Percentiles rank a stretch among this genome's conserved stretches.
These are phyloP conservation scores for Immersiella caudata DNA, from an alignment of 495 filamentous ascomycete species.

Conservation along the genomic window DNA sequence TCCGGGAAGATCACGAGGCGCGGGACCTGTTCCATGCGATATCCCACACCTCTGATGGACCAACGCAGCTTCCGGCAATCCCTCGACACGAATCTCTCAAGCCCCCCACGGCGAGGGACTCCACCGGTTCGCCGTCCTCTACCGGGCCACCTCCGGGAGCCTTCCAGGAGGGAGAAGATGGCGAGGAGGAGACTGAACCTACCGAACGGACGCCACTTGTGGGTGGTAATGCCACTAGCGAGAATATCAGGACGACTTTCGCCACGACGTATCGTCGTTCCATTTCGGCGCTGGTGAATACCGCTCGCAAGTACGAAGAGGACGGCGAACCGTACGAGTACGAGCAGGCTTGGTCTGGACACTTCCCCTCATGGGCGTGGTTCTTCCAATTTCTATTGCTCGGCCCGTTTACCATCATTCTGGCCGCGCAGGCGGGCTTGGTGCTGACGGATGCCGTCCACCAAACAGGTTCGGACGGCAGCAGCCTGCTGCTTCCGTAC, in stretches of 20 bases:
- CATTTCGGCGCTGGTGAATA: slow-evolving; percentile 45
- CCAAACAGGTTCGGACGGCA: slow-evolving; percentile 83
- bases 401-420: slow-evolving; percentile 72
- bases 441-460: slow-evolving; percentile 70
- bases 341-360: slow-evolving; percentile 84
- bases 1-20: slow-evolving; percentile 51
- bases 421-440: slow-evolving; percentile 74
- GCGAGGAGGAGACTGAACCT: slow-evolving; percentile 57
- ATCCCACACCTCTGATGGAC: slow-evolving; percentile 36
- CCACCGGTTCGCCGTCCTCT: slow-evolving; percentile 17
- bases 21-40: slow-evolving; percentile 38
- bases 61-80: slow-evolving; percentile 30
- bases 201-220: slow-evolving; percentile 84
- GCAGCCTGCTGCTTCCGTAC: slow-evolving; percentile 67
- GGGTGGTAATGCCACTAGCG: slow-evolving; percentile 41
- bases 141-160: slow-evolving; percentile 16
- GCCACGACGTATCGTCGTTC: slow-evolving; percentile 62
- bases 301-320: slow-evolving; percentile 33
- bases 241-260: slow-evolving; percentile 67
- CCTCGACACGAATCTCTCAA: slow-evolving; percentile 25
- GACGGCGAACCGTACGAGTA: slow-evolving; percentile 60
- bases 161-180: slow-evolving; percentile 48
- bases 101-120: slow-evolving; percentile 23
- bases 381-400: slow-evolving; percentile 80
- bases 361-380: slow-evolving; percentile 83